phyloP scores from a whole-genome alignment of 805 yeast species.

The Tetrapisispora fleetii region DNA sequence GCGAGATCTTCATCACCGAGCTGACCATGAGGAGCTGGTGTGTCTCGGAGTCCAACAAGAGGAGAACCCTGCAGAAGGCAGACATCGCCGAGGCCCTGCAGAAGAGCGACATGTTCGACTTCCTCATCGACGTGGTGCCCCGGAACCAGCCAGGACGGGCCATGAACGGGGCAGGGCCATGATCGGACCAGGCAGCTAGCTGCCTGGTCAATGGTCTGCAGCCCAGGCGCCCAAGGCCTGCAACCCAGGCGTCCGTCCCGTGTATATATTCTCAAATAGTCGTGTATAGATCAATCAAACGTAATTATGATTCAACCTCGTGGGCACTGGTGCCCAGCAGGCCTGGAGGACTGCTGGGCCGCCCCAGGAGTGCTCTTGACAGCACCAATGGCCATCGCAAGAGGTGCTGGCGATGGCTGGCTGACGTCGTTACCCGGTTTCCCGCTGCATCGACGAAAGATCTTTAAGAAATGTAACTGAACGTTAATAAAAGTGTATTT shows the following conservation, averaged over 20 bases:
- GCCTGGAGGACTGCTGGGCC: not conserved
- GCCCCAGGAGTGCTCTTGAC: not conserved
- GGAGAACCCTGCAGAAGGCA: slow-evolving; percentile 86
- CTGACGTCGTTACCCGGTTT: too few relatives aligned
- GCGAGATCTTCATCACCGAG: slow-evolving; percentile 95
- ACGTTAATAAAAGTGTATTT: too few relatives aligned
- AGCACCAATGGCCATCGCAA: too few relatives aligned
- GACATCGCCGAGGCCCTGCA: slow-evolving; percentile 94
- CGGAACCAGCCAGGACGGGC: slow-evolving; percentile 30
- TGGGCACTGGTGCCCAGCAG: too few relatives aligned
- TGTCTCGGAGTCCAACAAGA: slow-evolving; percentile 91
- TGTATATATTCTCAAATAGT: not conserved
- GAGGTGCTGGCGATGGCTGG: too few relatives aligned
- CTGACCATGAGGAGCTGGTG: slow-evolving; percentile 98
- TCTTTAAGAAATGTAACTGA: too few relatives aligned
- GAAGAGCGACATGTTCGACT: slow-evolving; percentile 95
- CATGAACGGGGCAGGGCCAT: slow-evolving; percentile 4
- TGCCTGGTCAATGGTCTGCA: too few relatives aligned
- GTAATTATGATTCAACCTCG: too few relatives aligned
- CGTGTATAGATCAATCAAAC: not conserved
- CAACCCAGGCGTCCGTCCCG: too few relatives aligned
- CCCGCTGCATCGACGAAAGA: too few relatives aligned
- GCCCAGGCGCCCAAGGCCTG: too few relatives aligned
- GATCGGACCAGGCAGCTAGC: too few relatives aligned
- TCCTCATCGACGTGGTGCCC: slow-evolving; percentile 91